Conservation (phyloP, 1,139 yeast species). For the Geotrichum aggregatum region DNA sequence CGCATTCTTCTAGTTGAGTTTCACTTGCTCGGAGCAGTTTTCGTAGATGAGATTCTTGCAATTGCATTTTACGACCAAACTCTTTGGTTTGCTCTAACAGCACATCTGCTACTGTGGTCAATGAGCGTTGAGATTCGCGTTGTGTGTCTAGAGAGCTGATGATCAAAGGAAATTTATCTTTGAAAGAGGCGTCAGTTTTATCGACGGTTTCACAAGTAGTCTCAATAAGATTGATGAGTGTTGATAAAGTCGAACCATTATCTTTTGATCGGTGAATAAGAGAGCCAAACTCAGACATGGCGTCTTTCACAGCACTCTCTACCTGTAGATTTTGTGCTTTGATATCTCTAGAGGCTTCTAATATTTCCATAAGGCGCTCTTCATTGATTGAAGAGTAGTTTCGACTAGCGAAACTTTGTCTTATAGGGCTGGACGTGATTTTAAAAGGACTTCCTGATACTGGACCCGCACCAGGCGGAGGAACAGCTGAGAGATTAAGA, state of each 20-base stretch:
- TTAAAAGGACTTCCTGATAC: constrained; percentile 23
- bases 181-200: constrained; percentile 24
- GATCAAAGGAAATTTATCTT: constrained; percentile 26
- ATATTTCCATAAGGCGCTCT: constrained; percentile 33
- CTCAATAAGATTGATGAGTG: constrained; percentile 29
- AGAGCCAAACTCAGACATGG: constrained; percentile 42
- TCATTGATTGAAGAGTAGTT: constrained; percentile 32
- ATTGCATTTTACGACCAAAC: constrained; percentile 2
- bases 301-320: constrained; percentile 40
- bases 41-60: constrained; percentile 8
- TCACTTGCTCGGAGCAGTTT: constrained; percentile 5
- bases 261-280: constrained; percentile 44
- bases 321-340: constrained; percentile 34
- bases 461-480: constrained; percentile 25
- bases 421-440: constrained; percentile 24
- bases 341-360: constrained; percentile 33
- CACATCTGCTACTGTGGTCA: constrained; percentile 28
- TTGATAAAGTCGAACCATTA: constrained; percentile 42
- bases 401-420: constrained; percentile 31
- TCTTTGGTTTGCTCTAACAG: constrained; percentile 28
- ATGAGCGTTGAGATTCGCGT: constrained; percentile 27
- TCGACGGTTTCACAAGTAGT: constrained; percentile 16
- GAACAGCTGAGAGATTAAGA: constrained; percentile 28
- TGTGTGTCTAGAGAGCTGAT: constrained; percentile 27
- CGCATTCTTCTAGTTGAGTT: not conserved